These are phyloP conservation scores for Xylariales sp. DNA, from an alignment of 2,329 filamentous ascomycete species.

Conservation along the genomic window DNA sequence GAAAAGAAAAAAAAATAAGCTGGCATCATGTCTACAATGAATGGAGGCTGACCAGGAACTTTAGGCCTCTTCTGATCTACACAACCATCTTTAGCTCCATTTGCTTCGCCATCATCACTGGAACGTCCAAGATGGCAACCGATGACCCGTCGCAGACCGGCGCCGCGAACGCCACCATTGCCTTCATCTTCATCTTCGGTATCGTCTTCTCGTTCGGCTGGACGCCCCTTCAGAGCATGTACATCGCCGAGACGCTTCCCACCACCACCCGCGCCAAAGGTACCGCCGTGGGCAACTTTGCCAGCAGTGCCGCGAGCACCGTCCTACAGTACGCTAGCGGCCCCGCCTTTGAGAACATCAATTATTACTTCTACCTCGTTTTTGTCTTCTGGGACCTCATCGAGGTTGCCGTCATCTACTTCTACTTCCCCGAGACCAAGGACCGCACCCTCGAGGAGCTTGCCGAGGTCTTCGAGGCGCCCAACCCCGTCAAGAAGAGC, in stretches of 20 bases:
- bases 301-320: conserved; percentile 30
- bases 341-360: conserved; percentile 33
- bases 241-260: conserved; percentile 42
- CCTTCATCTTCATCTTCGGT: conserved; percentile 49
- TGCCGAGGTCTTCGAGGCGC: conserved; percentile 29
- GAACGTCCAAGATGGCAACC: conserved; percentile 38
- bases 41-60: not conserved
- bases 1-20: too few species aligned
- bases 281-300: conserved; percentile 37
- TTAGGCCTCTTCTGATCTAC: conserved; percentile 44
- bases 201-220: conserved; percentile 47
- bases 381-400: conserved; percentile 31
- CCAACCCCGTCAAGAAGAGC: conserved; percentile 29
- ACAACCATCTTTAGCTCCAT: conserved; percentile 39
- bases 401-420: conserved; percentile 27
- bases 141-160: conserved; percentile 27
- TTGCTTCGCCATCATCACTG: conserved; percentile 45
- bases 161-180: conserved; percentile 40
- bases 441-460: conserved; percentile 27
- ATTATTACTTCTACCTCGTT: conserved; percentile 32
- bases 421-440: conserved; percentile 30
- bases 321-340: conserved; percentile 40
- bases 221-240: conserved; percentile 46
- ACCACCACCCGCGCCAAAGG: conserved; percentile 41
- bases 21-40: not conserved